Evolutionary conservation across 108 stramenopile species (phyloP).

Genomic region (Skeletonema menzelii): DNA sequence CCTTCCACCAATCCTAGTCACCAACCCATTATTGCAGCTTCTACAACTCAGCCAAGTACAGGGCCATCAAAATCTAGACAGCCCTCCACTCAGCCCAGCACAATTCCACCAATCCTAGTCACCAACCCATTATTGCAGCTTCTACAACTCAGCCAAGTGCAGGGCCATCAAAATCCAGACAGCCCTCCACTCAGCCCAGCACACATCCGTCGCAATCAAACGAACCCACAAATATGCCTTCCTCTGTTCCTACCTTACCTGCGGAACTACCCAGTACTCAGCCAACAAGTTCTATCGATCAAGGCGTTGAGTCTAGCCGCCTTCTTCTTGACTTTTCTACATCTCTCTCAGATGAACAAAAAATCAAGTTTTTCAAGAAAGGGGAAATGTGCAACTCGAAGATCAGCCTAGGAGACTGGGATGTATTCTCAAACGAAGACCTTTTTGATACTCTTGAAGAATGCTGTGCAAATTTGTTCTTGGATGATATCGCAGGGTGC

Average conservation of each 20-base stretch:
- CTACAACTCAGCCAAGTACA: not conserved
- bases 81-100: not conserved
- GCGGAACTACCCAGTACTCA: not conserved
- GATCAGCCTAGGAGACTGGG: not conserved
- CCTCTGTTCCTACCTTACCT: not conserved
- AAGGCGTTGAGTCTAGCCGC: not conserved
- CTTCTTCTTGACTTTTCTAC: not conserved
- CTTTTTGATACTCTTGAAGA: conserved; percentile 27
- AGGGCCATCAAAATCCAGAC: not conserved
- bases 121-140: not conserved
- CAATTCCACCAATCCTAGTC: not conserved
- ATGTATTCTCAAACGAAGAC: not conserved
- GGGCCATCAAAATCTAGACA: not conserved
- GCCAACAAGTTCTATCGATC: not conserved
- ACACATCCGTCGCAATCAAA: not conserved
- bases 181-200: not conserved
- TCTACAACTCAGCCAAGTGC: not conserved
- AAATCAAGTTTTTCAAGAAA: conserved; percentile 2
- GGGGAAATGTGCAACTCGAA: conserved; percentile 2
- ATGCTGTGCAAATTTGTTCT: conserved; percentile 19
- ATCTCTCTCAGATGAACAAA: not conserved
- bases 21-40: not conserved
- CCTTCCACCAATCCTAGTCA: not conserved
- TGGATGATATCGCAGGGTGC: conserved; percentile 14
- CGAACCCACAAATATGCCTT: not conserved